These are phyloP conservation scores for Triangularia verruculosa DNA, from an alignment of 2,329 filamentous ascomycete species.

Conservation along the genomic window DNA sequence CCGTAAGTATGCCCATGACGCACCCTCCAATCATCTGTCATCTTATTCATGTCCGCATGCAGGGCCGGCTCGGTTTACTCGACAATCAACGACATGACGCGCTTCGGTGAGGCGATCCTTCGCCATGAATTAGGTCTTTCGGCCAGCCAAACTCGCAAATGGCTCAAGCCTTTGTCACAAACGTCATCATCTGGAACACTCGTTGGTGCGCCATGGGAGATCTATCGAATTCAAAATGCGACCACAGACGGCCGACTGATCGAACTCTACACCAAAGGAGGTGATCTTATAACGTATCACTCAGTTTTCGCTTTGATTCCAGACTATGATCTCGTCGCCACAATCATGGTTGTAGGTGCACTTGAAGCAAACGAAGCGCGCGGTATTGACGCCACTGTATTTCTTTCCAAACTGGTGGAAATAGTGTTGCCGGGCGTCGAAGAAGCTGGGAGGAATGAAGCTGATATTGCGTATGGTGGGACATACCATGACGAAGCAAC, in stretches of 20 bases:
- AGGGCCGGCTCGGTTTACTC: constrained; percentile 40
- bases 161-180: constrained; percentile 43
- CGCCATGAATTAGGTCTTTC: constrained; percentile 39
- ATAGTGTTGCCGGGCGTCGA: too few relatives aligned
- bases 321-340: too few relatives aligned
- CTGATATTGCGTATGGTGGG: too few relatives aligned
- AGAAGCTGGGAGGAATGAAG: too few relatives aligned
- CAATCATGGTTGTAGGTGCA: too few relatives aligned
- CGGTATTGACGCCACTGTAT: too few relatives aligned
- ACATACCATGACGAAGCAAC: too few relatives aligned
- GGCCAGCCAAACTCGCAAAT: constrained; percentile 38
- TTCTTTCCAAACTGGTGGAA: too few relatives aligned
- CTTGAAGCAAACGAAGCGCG: too few relatives aligned
- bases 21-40: not conserved
- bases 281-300: constrained; percentile 43
- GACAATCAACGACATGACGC: constrained; percentile 40
- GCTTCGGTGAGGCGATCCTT: constrained; percentile 42
- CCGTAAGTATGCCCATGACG: constrained; percentile 30
- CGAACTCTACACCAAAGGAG: constrained; percentile 47
- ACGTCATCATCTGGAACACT: constrained; percentile 38
- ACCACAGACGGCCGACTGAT: constrained; percentile 40
- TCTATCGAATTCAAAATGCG: constrained; percentile 38
- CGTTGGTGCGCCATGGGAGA: constrained; percentile 49
- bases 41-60: not conserved
- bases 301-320: too few relatives aligned